A percentile compares a stretch with the other conserved stretches of the same genome.
These are phyloP conservation scores for Purpureocillium takamizusanense DNA, from an alignment of 2,329 filamentous ascomycete genomes.

Conservation along the genomic window DNA sequence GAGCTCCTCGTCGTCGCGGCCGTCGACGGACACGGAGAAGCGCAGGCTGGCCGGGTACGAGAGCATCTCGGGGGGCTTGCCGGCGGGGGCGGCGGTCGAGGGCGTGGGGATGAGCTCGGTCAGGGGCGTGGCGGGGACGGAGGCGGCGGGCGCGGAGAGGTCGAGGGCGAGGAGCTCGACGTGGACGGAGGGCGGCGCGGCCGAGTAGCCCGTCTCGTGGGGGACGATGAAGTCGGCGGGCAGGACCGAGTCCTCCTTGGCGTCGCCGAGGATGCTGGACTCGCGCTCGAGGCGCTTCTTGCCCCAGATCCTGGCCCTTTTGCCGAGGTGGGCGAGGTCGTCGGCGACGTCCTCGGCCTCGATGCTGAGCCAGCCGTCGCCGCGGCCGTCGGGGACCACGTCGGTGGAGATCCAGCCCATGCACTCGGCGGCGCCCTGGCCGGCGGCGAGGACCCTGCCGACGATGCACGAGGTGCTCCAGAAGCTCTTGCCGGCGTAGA, in stretches of 20 bases:
- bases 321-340: constrained; percentile 39
- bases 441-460: constrained; percentile 54
- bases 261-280: constrained; percentile 50
- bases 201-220: constrained; percentile 42
- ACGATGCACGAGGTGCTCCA: constrained; percentile 61
- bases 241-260: constrained; percentile 42
- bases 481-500: constrained; percentile 55
- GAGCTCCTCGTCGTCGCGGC: constrained; percentile 29
- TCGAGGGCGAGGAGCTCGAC: constrained; percentile 43
- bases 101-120: constrained; percentile 28
- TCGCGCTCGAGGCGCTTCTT: constrained; percentile 51
- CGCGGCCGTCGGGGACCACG: constrained; percentile 39
- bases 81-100: constrained; percentile 28
- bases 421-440: constrained; percentile 52
- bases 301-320: constrained; percentile 51
- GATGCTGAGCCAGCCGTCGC: constrained; percentile 51
- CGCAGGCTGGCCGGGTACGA: constrained; percentile 25
- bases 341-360: constrained; percentile 44
- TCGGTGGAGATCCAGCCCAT: constrained; percentile 62
- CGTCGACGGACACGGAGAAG: constrained; percentile 27
- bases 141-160: constrained; percentile 34
- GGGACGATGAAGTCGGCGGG: constrained; percentile 57
- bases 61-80: constrained; percentile 20
- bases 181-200: constrained; percentile 35
- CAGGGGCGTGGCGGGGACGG: constrained; percentile 34